A percentile compares a stretch with the other conserved stretches of the same genome.
These are phyloP conservation scores for Leccinum truebloodii DNA, from an alignment of 768 basidiomycete genomes.

Conservation along the genomic window DNA sequence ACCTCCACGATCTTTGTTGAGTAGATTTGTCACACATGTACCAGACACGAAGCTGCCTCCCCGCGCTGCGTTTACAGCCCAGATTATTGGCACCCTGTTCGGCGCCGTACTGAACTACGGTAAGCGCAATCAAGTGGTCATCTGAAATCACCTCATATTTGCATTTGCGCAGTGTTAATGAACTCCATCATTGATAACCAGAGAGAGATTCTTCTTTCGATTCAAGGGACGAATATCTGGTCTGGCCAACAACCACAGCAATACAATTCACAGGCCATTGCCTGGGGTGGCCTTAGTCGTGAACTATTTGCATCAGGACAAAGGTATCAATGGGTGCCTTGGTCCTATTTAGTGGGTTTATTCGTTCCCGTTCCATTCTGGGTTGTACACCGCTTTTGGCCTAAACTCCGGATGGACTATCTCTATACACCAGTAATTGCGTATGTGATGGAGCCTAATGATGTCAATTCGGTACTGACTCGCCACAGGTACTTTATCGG, in stretches of 20 bases:
- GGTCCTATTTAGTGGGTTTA: conserved; percentile 36
- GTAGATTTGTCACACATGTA: conserved; percentile 39
- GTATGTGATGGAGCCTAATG: conserved; percentile 10
- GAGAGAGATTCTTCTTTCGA: conserved; percentile 51
- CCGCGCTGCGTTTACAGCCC: conserved; percentile 62
- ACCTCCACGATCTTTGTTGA: conserved; percentile 22
- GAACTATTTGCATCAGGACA: conserved; percentile 34
- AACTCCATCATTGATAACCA: conserved; percentile 56
- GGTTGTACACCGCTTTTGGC: conserved; percentile 38
- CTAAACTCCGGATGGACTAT: conserved; percentile 31
- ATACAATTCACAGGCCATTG: conserved; percentile 37
- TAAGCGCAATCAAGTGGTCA: conserved; percentile 46
- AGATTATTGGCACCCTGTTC: conserved; percentile 39
- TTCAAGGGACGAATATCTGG: conserved; percentile 49
- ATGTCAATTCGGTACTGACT: conserved; percentile 6
- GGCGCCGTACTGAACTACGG: conserved; percentile 43
- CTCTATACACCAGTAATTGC: conserved; percentile 37
- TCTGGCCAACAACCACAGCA: conserved; percentile 34
- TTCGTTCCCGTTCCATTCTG: conserved; percentile 43
- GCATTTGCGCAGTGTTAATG: conserved; percentile 42
- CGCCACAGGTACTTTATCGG: conserved; percentile 38
- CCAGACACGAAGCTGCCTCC: conserved; percentile 61
- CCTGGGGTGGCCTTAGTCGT: conserved; percentile 43
- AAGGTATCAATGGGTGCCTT: conserved; percentile 45
- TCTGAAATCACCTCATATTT: conserved; percentile 48